Conservation (phyloP, 2,329 filamentous ascomycete species). For the Ophiostoma piceae region DNA sequence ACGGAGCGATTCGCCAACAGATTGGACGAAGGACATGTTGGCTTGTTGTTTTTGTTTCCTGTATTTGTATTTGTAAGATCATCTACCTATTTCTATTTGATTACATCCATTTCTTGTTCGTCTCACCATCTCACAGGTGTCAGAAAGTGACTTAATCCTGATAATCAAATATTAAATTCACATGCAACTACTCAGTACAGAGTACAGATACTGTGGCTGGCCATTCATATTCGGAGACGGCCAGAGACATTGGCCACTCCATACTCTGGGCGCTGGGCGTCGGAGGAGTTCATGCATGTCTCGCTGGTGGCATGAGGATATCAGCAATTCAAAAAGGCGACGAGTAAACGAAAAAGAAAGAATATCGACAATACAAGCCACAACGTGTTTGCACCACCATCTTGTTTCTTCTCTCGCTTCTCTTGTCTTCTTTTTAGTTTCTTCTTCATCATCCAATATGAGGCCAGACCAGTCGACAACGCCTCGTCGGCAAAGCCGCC, state of each 20-base stretch:
- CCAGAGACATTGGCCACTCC: background rate
- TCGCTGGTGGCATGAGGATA: background rate
- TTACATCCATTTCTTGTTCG: background rate
- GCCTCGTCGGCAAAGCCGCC: background rate
- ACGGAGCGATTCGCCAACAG: background rate
- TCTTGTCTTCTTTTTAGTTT: background rate
- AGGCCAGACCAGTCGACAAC: background rate
- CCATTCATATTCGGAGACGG: background rate
- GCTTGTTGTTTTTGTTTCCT: background rate
- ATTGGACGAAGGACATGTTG: background rate
- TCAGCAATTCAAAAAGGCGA: too few relatives aligned
- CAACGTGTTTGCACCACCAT: background rate
- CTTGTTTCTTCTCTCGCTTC: background rate
- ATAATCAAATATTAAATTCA: too few relatives aligned
- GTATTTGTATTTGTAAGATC: too few relatives aligned
- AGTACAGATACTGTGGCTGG: background rate
- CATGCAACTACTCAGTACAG: too few relatives aligned
- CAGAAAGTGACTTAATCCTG: background rate
- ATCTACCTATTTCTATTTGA: background rate
- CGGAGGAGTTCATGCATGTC: conserved; percentile 4
- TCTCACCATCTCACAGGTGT: background rate
- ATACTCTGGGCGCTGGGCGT: background rate
- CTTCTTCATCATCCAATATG: background rate
- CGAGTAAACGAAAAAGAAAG: background rate
- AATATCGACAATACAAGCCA: background rate